Evolutionary conservation across 441 rosid genomes (phyloP).

Genomic region (Adansonia grandidieri): DNA sequence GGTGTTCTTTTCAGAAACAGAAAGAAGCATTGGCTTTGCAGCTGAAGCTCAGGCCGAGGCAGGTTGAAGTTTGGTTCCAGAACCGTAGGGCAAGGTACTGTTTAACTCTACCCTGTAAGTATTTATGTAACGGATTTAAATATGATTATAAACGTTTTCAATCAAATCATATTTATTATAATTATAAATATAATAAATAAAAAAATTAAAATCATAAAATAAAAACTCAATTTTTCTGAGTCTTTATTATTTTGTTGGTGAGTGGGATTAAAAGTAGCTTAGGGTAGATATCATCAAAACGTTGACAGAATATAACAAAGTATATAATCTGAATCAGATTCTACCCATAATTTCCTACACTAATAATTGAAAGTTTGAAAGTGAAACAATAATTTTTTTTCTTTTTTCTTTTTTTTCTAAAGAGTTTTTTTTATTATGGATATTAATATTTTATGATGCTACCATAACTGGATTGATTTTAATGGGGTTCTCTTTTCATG

Average conservation of each 20-base stretch:
- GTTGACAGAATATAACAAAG: conserved; percentile 54
- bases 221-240: neutral
- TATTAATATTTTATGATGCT: conserved; percentile 8
- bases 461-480: conserved; percentile 1
- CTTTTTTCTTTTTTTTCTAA: neutral
- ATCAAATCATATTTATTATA: too few species aligned
- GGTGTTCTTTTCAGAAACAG: conserved; percentile 52
- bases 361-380: conserved; percentile 25
- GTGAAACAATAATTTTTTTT: neutral
- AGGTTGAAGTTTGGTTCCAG: conserved; percentile 85
- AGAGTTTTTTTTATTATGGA: neutral
- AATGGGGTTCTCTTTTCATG: conserved; percentile 20
- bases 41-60: conserved; percentile 66
- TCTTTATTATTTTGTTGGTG: conserved; percentile 37
- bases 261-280: conserved; percentile 39
- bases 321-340: conserved; percentile 63
- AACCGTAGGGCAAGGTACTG: conserved; percentile 84
- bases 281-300: conserved; percentile 34
- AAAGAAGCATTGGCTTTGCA: conserved; percentile 67
- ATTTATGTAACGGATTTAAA: neutral
- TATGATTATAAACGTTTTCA: too few species aligned
- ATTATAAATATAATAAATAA: too few species aligned
- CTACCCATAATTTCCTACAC: conserved; percentile 34
- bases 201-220: too few species aligned
- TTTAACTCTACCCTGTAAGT: conserved; percentile 11